Conservation (phyloP, 2,329 filamentous ascomycete species). For the Pseudocercospora fuligena region DNA sequence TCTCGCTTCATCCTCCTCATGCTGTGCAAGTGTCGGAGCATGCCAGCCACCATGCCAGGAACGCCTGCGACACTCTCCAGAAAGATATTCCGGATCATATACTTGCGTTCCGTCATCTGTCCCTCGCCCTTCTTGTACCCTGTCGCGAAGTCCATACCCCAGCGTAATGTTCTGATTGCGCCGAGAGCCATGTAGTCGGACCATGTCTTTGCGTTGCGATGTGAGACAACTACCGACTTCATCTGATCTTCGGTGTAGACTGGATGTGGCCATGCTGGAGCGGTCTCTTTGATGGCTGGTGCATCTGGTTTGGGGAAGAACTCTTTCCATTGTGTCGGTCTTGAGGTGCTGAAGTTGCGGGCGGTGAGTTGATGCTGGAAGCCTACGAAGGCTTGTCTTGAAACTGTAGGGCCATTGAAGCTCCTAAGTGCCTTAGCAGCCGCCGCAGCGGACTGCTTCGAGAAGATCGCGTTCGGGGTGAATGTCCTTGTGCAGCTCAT, state of each 20-base stretch:
- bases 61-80: conserved; percentile 94
- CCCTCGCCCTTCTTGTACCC: conserved; percentile 67
- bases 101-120: conserved; percentile 82
- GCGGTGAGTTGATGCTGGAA: conserved; percentile 36
- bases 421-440: conserved; percentile 45
- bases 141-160: conserved; percentile 79
- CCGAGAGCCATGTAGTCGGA: conserved; percentile 81
- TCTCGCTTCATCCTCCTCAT: conserved; percentile 86
- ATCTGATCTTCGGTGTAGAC: conserved; percentile 79
- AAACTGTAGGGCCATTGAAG: conserved; percentile 41
- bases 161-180: conserved; percentile 76
- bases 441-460: conserved; percentile 19
- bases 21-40: conserved; percentile 86
- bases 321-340: conserved; percentile 45
- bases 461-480: conserved; percentile 18
- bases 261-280: conserved; percentile 56
- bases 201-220: conserved; percentile 72
- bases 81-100: conserved; percentile 81
- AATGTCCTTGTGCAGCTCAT: conserved; percentile 22
- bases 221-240: conserved; percentile 72
- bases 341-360: conserved; percentile 50
- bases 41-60: conserved; percentile 94
- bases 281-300: conserved; percentile 50
- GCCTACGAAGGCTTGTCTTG: conserved; percentile 42
- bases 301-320: conserved; percentile 54